Evolutionary conservation across 257 asterid species (phyloP).

Genomic region (Nicotiana knightiana): DNA sequence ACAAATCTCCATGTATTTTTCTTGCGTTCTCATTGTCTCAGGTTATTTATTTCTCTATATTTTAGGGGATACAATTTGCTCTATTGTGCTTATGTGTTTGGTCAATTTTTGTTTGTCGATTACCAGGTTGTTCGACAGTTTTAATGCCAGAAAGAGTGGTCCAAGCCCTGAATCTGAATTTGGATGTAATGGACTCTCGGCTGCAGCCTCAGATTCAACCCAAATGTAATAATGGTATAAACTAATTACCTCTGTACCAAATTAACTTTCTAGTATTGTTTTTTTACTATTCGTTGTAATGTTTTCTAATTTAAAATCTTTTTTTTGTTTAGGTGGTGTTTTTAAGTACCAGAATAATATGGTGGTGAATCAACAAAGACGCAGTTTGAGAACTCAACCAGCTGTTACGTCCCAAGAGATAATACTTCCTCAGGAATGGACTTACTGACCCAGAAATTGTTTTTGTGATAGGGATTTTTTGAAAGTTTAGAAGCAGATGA

Average conservation of each 20-base stretch:
- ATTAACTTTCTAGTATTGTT: not conserved
- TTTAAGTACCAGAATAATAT: slow-evolving; percentile 7
- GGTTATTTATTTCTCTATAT: not conserved
- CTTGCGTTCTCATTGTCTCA: not conserved
- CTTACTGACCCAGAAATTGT: slow-evolving; percentile 29
- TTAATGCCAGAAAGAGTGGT: slow-evolving; percentile 60
- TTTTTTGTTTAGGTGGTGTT: slow-evolving; percentile 11
- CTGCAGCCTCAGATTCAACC: slow-evolving; percentile 17
- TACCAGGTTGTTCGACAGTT: slow-evolving; percentile 49
- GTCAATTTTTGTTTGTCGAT: not conserved
- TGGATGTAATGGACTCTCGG: slow-evolving; percentile 20
- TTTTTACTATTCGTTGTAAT: not conserved
- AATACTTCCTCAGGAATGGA: slow-evolving; percentile 78
- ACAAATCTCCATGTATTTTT: not conserved
- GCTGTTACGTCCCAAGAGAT: slow-evolving; percentile 34
- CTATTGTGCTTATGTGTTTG: not conserved
- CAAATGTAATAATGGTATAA: not conserved
- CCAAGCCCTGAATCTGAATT: slow-evolving; percentile 57
- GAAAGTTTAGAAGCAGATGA: too few relatives aligned
- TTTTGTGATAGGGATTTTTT: not conserved
- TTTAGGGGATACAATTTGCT: not conserved
- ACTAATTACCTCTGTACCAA: not conserved
- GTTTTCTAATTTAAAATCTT: not conserved
- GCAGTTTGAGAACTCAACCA: slow-evolving; percentile 9
- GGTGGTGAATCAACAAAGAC: slow-evolving; percentile 26